A percentile compares a stretch with the other conserved stretches of the same genome.
phyloP scores from a whole-genome alignment of 305 asterid genomes.

The Ilex paraguariensis region DNA sequence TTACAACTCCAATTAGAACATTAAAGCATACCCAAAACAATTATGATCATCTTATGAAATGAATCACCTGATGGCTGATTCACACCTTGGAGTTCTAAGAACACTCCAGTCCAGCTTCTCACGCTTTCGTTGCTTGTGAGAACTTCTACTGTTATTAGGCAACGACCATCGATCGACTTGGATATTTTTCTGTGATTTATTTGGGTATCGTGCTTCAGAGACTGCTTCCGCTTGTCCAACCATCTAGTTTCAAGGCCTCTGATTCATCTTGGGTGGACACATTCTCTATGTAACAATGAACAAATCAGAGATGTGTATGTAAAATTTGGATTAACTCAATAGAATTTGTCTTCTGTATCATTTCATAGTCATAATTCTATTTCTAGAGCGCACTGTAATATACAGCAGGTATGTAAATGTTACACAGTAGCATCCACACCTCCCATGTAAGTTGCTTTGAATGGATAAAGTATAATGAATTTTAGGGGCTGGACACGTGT shows the following conservation, averaged over 20 bases:
- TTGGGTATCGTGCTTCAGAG: conserved; percentile 29
- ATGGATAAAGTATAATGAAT: no score
- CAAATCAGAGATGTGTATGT: not conserved
- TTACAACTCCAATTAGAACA: no score
- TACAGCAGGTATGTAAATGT: no score
- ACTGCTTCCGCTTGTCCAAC: conserved; percentile 36
- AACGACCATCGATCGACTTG: conserved; percentile 26
- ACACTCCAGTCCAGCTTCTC: conserved; percentile 74
- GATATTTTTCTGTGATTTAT: conserved; percentile 30
- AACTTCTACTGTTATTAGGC: conserved; percentile 25
- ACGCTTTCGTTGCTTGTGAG: conserved; percentile 44
- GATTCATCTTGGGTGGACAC: conserved; percentile 26
- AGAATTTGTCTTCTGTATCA: no score
- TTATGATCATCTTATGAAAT: no score
- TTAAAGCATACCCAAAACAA: no score
- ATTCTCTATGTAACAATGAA: conserved; percentile 45
- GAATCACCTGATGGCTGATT: conserved; percentile 7
- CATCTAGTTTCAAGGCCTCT: conserved; percentile 24
- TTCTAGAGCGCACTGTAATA: no score
- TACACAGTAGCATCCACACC: no score
- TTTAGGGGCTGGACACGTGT: no score
- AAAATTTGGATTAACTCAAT: no score
- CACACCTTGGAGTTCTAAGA: conserved; percentile 62
- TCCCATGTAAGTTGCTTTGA: no score
- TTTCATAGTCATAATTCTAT: no score